Conservation (phyloP, 1,284 basidiomycete genomes). For the Coniophora puteana region DNA sequence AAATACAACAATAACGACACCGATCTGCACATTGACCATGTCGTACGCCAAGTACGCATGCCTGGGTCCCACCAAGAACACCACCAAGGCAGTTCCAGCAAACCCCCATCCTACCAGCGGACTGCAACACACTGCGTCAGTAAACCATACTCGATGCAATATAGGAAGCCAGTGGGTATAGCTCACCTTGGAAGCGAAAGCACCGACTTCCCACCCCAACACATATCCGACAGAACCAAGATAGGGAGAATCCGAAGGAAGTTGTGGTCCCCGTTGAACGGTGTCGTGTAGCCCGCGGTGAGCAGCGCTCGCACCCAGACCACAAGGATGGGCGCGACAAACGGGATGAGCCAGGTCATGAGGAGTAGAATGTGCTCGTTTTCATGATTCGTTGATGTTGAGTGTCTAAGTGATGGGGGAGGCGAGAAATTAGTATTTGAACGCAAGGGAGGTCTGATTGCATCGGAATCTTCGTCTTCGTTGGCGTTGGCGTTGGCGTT, state of each 20-base stretch:
- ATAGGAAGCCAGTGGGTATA: background rate
- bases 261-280: slow-evolving; percentile 78
- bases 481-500: slow-evolving; percentile 1
- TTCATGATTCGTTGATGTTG: slow-evolving; percentile 34
- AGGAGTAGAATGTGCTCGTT: slow-evolving; percentile 66
- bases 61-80: slow-evolving; percentile 59
- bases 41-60: slow-evolving; percentile 62
- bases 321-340: slow-evolving; percentile 75
- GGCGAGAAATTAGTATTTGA: slow-evolving; percentile 8
- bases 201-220: slow-evolving; percentile 38
- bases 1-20: too few species aligned
- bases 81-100: slow-evolving; percentile 42
- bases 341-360: slow-evolving; percentile 83
- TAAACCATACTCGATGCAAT: slow-evolving; percentile 9
- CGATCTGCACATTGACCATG: slow-evolving; percentile 28
- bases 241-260: slow-evolving; percentile 65
- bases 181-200: slow-evolving; percentile 37
- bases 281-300: slow-evolving; percentile 69
- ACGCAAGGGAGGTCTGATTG: background rate
- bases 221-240: slow-evolving; percentile 61
- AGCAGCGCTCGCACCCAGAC: slow-evolving; percentile 88
- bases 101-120: slow-evolving; percentile 43
- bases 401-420: background rate
- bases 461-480: background rate
- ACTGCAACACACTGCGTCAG: slow-evolving; percentile 25